Conservation (phyloP, 129 eudicot genomes). For the Scalesia atractyloides region DNA sequence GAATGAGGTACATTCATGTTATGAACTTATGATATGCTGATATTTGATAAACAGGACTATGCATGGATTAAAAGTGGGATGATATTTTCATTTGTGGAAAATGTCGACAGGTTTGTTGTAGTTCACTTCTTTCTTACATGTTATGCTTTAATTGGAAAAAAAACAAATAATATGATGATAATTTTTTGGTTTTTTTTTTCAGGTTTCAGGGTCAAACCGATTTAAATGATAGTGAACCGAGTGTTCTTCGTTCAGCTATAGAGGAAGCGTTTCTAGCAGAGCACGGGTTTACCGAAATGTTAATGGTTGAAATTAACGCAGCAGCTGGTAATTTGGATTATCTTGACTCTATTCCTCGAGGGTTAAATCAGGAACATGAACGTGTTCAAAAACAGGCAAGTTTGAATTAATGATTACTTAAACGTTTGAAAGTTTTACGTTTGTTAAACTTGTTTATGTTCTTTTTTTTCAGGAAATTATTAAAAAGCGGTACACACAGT, state of each 20-base stretch:
- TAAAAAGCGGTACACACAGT: constrained; percentile 43
- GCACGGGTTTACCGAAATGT: constrained; percentile 80
- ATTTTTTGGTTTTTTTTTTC: constrained; percentile 30
- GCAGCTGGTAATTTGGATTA: constrained; percentile 81
- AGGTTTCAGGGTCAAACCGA: constrained; percentile 95
- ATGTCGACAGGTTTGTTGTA: constrained; percentile 70
- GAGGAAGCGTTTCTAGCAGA: constrained; percentile 98
- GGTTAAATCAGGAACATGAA: constrained; percentile 58
- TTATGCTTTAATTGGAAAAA: not conserved
- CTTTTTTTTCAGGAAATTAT: constrained; percentile 42
- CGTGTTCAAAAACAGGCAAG: constrained; percentile 55
- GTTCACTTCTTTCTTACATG: constrained; percentile 17
- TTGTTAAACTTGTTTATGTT: constrained; percentile 5
- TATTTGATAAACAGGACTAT: constrained; percentile 64
- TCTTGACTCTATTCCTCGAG: constrained; percentile 61
- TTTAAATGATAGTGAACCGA: constrained; percentile 67
- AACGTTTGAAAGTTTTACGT: constrained; percentile 6
- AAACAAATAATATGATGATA: not conserved
- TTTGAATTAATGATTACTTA: constrained; percentile 9
- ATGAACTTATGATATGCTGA: constrained; percentile 10
- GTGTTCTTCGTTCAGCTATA: constrained; percentile 81
- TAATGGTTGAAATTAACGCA: constrained; percentile 87
- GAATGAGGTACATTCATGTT: not conserved
- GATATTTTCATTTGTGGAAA: constrained; percentile 78
- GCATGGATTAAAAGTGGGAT: constrained; percentile 78